Evolutionary conservation across 257 asterid genomes (phyloP).

Genomic region (Dorcoceras hygrometricum): DNA sequence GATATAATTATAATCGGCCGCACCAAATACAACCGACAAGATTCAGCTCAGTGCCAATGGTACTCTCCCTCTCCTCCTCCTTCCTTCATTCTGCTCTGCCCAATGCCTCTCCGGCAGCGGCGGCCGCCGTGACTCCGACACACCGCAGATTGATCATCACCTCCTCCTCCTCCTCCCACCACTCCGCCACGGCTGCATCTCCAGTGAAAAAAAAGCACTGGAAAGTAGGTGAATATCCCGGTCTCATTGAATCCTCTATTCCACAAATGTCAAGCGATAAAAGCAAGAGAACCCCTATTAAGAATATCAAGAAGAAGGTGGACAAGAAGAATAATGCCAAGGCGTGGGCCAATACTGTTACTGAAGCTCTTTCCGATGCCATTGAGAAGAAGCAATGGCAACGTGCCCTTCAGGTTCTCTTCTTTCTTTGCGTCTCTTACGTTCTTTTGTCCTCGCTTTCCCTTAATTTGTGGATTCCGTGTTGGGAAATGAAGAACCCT

Average conservation of each 20-base stretch:
- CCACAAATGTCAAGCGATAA: slow-evolving; percentile 29
- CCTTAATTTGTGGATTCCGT: neutral
- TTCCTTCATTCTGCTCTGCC: neutral
- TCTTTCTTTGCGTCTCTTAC: neutral
- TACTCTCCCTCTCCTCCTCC: neutral
- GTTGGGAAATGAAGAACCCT: neutral
- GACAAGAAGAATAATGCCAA: slow-evolving; percentile 33
- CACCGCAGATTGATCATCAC: neutral
- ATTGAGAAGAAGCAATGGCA: slow-evolving; percentile 48
- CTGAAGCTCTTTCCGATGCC: slow-evolving; percentile 47
- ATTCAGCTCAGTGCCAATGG: neutral
- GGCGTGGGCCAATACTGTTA: slow-evolving; percentile 49
- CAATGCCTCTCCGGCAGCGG: neutral
- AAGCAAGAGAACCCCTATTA: slow-evolving; percentile 48
- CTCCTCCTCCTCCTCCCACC: slow-evolving; percentile 31
- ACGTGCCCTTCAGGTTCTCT: slow-evolving; percentile 45
- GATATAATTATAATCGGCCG: too few relatives aligned
- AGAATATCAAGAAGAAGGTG: slow-evolving; percentile 67
- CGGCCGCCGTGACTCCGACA: neutral
- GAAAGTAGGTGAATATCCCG: slow-evolving; percentile 79
- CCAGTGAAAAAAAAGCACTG: slow-evolving; percentile 48
- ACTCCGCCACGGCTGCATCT: slow-evolving; percentile 24
- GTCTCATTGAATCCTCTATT: slow-evolving; percentile 34
- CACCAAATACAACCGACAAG: neutral
- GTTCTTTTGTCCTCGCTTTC: neutral